Base-by-base conservation (phyloP, 148 eudicot species). In the Mesembryanthemum crystallinum region DNA sequence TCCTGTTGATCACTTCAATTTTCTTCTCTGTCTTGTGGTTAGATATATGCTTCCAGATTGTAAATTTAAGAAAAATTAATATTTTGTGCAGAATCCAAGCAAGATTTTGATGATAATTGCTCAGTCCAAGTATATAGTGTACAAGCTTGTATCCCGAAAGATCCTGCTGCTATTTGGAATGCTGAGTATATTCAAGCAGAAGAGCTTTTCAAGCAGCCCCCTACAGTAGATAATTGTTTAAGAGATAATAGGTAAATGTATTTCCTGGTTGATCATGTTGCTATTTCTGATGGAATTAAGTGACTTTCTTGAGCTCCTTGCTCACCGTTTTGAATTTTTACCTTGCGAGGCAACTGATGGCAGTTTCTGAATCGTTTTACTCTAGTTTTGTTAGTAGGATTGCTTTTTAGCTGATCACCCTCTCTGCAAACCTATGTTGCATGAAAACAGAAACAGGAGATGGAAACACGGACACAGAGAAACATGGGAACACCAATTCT, bases 81-180 rank as follows among this genome's bases (percentile, higher is more conserved):
- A 6, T 42, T 77, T 37, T 79, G 13, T 86, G 83, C 93, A 96
- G 99, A 96, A 80, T 87, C 89, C 80, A 86, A 89, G 85, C 49
- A 86, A 77, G 90, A 85, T 77, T 96, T 91, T 86, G 89, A 82
- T 82, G 98, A 86, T 20, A 81, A 80, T 75, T 96, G 89, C 83
- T 96, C 99, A 30, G 83, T 92, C 81, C 97, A 96, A 82, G 89
- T 92, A 21, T 96, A 96, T 75, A 96, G 99, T 84, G 97, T 96
- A 61, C 99, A 96, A 81, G 82, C 93, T 62, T 87, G 89, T 82
- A 85, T 96, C 68, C 99, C 99, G 13, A 89, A 89, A 84, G 99
- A 96, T 86, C 86, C 94, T 72, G 98, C 91, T 28, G 76, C 89
- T 67, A 87, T 96, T 39, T 92, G 98, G 97, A 96, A 96, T 88